Conservation (phyloP, 2,329 filamentous ascomycete genomes). For the Cercospora sp. region DNA sequence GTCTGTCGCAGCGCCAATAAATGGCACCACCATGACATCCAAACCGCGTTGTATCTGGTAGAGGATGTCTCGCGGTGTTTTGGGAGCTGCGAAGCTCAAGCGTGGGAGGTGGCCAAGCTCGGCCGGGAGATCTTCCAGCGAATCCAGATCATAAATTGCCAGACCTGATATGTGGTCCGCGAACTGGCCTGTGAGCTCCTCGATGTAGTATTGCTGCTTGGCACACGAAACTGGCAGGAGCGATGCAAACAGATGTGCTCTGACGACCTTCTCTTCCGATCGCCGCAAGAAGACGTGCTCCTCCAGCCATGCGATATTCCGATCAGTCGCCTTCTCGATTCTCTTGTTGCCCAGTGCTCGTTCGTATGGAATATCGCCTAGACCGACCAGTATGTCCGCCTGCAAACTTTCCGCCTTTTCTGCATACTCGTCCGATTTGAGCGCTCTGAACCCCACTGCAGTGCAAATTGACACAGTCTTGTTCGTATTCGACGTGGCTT, state of each 20-base stretch:
- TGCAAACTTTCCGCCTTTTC: constrained; percentile 63
- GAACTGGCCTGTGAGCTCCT: constrained; percentile 67
- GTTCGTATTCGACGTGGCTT: constrained; percentile 49
- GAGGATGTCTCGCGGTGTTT: constrained; percentile 74
- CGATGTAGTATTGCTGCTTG: constrained; percentile 77
- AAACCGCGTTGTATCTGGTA: constrained; percentile 73
- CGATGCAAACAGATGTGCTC: constrained; percentile 61
- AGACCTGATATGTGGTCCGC: constrained; percentile 63
- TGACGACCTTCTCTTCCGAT: neutral
- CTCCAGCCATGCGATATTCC: constrained; percentile 79
- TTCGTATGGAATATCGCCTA: constrained; percentile 71
- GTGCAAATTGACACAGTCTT: constrained; percentile 76
- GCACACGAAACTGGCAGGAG: constrained; percentile 73
- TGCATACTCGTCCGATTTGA: constrained; percentile 69
- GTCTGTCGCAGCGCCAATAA: constrained; percentile 73
- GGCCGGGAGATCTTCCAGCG: constrained; percentile 66
- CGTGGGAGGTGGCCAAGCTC: constrained; percentile 66
- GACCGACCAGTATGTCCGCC: constrained; percentile 77
- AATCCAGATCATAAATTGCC: constrained; percentile 73
- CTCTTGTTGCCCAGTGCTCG: constrained; percentile 58
- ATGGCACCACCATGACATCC: constrained; percentile 77
- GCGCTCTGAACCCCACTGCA: constrained; percentile 76
- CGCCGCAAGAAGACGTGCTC: constrained; percentile 56
- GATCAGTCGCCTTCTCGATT: constrained; percentile 77
- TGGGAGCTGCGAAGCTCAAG: constrained; percentile 69